Conservation (phyloP, 106 monocot genomes). For the Dendrobium officinale region DNA sequence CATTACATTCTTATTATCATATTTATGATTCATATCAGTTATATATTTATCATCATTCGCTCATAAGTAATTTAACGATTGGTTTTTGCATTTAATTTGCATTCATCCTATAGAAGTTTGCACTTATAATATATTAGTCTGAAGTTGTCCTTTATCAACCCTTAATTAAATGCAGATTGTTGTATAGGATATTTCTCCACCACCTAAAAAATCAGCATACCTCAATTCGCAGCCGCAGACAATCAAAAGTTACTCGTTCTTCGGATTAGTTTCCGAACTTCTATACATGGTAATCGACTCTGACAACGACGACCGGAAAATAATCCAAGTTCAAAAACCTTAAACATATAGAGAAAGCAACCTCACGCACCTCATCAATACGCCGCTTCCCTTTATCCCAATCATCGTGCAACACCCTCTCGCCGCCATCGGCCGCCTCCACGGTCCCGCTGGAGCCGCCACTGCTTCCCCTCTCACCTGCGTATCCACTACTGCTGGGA, state of each 20-base stretch:
- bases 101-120: too few relatives aligned
- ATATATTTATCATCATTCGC: too few relatives aligned
- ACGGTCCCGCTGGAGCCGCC: slow-evolving; percentile 50
- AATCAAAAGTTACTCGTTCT: background rate
- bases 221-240: background rate
- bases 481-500: slow-evolving; percentile 87
- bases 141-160: background rate
- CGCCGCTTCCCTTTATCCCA: slow-evolving; percentile 48
- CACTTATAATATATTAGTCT: background rate
- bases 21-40: too few relatives aligned
- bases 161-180: background rate
- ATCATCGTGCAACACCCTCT: slow-evolving; percentile 13
- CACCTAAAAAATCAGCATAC: background rate
- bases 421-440: slow-evolving; percentile 39
- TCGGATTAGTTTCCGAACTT: background rate
- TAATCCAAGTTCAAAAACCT: background rate
- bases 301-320: background rate
- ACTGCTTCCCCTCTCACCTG: slow-evolving; percentile 88
- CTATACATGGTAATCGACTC: background rate
- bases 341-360: background rate
- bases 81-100: background rate
- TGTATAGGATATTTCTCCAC: background rate
- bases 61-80: too few relatives aligned
- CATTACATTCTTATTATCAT: too few relatives aligned
- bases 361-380: slow-evolving; percentile 46